Base-by-base conservation (phyloP, 345 rosid genomes). In the Citrus glauca region DNA sequence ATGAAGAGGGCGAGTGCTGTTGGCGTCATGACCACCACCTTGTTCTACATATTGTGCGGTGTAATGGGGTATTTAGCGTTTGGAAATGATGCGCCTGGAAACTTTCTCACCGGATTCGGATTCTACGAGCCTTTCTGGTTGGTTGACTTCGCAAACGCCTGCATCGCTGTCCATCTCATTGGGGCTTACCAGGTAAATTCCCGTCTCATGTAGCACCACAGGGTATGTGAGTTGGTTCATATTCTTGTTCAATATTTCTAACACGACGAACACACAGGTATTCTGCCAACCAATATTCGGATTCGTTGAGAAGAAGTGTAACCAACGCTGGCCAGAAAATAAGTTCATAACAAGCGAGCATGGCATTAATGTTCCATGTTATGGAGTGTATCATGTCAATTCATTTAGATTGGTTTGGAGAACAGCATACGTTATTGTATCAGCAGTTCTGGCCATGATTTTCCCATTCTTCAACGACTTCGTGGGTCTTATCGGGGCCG, bases 381-480 rank as follows among this genome's bases (percentile, higher is more conserved):
- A 13, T 3, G 94, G 96, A 1, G 73, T 83, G 25, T 86, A 78
- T 74, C 68, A 85, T 20, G 9, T 91, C 80, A 95, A 89, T 84
- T 59, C 78, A 62, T 90, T 91, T 84, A 88, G 95, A 74, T 10
- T 95, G 75, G 85, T 85, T 48, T 95, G 98, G 98, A 89, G 99
- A 80, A 88, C 94, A 2, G 5, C 40, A 9, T 95, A 89, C 19
- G 99, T 95, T 42, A 74, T 92, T 1, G 20, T 88, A 30, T 87
- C 96, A 7, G 85, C 94, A 2, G 35, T 93, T 9, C 0, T 91
- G 7, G 99, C 99, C 53, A 93, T 92, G 98, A 80, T 90, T 50
- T 84, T 95, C 57, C 99, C 99, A 0, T 93, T 95, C 91, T 95
- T 95, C 95, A 95, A 92, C 33, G 90, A 88, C 57, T 88, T 93